phyloP scores from a whole-genome alignment of 106 monocot species.

The Allium fistulosum region DNA sequence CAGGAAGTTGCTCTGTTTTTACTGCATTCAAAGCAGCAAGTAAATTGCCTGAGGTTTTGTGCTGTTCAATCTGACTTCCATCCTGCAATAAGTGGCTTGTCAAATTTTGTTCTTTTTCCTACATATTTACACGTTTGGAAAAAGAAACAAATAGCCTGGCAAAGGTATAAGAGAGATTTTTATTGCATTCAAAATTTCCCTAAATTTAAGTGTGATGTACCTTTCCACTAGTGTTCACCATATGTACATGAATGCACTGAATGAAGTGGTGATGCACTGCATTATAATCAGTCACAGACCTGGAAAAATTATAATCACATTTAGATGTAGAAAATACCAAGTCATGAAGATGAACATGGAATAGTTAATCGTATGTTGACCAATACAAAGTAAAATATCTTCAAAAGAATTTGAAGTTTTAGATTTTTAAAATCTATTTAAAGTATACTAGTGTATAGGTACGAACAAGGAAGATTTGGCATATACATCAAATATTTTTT shows the following conservation, averaged over 20 bases:
- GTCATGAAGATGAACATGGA: no score
- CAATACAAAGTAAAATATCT: no score
- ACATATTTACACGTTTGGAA: background rate
- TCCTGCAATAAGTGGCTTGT: background rate
- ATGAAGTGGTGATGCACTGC: slow-evolving; percentile 60
- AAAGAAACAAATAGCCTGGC: background rate
- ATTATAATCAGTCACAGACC: slow-evolving; percentile 57
- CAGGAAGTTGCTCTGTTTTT: slow-evolving; percentile 22
- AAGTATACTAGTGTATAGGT: no score
- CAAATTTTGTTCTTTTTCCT: background rate
- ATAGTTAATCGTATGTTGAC: no score
- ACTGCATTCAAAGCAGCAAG: slow-evolving; percentile 7
- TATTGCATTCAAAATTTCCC: background rate
- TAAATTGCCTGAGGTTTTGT: slow-evolving; percentile 3
- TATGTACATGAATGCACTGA: slow-evolving; percentile 74
- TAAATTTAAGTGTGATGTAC: slow-evolving; percentile 7
- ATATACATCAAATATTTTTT: no score
- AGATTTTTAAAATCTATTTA: no score
- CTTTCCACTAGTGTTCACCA: slow-evolving; percentile 52
- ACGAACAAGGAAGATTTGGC: no score
- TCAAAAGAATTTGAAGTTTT: no score
- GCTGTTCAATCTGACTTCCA: slow-evolving; percentile 6
- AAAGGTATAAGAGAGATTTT: background rate
- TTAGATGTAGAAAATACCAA: background rate
- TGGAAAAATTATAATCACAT: slow-evolving; percentile 12